Percentiles rank a stretch among this genome's conserved stretches.
phyloP scores from a whole-genome alignment of 495 filamentous ascomycete genomes.

The Peziza echinospora region DNA sequence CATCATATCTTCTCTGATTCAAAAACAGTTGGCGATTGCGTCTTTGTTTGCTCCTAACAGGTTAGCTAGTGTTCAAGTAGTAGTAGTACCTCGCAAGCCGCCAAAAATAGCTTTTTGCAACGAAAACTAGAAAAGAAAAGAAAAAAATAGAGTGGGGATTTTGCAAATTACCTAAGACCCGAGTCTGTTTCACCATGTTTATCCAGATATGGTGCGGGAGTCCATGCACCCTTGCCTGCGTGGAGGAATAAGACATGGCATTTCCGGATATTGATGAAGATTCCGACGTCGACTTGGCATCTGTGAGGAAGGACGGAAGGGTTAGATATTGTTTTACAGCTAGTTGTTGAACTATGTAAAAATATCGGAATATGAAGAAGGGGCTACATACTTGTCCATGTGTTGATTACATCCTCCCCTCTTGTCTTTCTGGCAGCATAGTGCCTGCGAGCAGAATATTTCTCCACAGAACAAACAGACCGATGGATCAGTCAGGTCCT shows the following conservation, averaged over 20 bases:
- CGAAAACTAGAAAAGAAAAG: no score
- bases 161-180: slow-evolving; percentile 42
- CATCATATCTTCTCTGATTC: slow-evolving; percentile 83
- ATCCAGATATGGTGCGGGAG: slow-evolving; percentile 79
- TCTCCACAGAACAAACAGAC: slow-evolving; percentile 92
- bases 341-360: no score
- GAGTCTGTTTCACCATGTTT: slow-evolving; percentile 83
- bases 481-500: slow-evolving; percentile 69
- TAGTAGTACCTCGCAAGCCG: no score
- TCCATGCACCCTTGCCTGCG: slow-evolving; percentile 60
- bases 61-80: not conserved
- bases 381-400: slow-evolving; percentile 48
- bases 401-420: slow-evolving; percentile 81
- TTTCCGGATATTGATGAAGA: slow-evolving; percentile 92
- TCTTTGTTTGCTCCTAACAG: slow-evolving; percentile 9
- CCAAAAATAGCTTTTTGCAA: not conserved
- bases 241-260: slow-evolving; percentile 75
- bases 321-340: no score
- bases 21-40: slow-evolving; percentile 59
- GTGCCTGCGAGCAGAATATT: slow-evolving; percentile 81
- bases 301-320: no score
- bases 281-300: slow-evolving; percentile 67
- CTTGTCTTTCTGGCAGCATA: slow-evolving; percentile 59
- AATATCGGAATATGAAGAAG: not conserved
- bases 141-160: no score